Evolutionary conservation across 2,329 filamentous ascomycete species (phyloP), one percentile per base, ranked within the genome.

Genomic region (Onygenales sp.): DNA sequence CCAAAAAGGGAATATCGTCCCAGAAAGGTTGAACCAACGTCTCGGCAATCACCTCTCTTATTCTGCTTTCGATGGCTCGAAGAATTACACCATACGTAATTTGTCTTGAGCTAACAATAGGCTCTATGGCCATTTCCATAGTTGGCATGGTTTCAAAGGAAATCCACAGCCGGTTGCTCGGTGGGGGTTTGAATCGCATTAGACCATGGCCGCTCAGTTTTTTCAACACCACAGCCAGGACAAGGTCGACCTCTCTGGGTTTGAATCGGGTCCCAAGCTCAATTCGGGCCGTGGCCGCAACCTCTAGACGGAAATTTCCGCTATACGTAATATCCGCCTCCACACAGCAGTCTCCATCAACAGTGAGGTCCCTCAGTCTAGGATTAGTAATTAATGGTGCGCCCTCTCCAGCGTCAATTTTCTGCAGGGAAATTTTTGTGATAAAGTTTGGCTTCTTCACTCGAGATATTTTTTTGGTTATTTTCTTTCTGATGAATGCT

Each of bases 121-220:
- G 93, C 67, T 97, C 90, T 43, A 97, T 89, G n/a, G 83, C 83
- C 78, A 96, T 84, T 57, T 95, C 90, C 74, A 98, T 86, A 65
- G 92, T 91, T 14, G 93, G 93, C 78, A 90, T 88, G n/a, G 83
- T 83, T 66, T 94, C 88, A 65, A 98, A 98, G 0, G 90, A 86
- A 60, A 97, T 82, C 93, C 93, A 98, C n/a, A 95, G 69, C 42
- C 93, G 83, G 67, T 98, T 98, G 69, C 90, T 96, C 0, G 93
- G 93, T 13, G 92, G 89, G 6, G 93, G 89, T 69, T 98, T 98
- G 69, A 97, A 84, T 63, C 89, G 87, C 63, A 96, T 78, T 33
- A 95, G 73, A 45, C 88, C 72, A 62, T 95, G 92, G 0, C 93
- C 93, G 62, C 94, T 88, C 1, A 97, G 75, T 61, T 85, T 87